These are phyloP conservation scores for Phaseolus lunatus DNA, from an alignment of 306 rosid genomes.

Conservation along the genomic window DNA sequence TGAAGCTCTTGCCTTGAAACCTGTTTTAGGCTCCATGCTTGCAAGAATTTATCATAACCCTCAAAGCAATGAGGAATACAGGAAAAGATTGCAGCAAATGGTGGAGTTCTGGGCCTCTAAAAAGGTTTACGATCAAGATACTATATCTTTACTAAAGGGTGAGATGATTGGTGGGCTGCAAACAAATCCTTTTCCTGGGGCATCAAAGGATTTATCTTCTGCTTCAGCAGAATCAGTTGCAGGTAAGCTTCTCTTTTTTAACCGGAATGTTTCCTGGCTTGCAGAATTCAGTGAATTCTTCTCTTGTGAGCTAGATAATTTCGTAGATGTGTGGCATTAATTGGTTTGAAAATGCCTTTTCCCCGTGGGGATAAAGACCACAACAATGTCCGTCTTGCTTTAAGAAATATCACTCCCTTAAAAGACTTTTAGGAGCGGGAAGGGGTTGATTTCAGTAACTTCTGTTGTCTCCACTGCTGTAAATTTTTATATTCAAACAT, in stretches of 20 bases:
- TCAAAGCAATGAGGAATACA: conserved; percentile 86
- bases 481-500: conserved; percentile 14
- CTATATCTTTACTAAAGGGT: conserved; percentile 69
- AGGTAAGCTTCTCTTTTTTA: conserved; percentile 55
- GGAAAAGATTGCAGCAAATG: conserved; percentile 82
- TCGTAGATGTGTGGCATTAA: conserved; percentile 20
- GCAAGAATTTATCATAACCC: conserved; percentile 93
- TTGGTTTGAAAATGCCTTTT: conserved; percentile 26
- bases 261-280: conserved; percentile 8
- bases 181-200: conserved; percentile 65
- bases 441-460: conserved; percentile 20
- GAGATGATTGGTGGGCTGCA: conserved; percentile 86
- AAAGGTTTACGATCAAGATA: conserved; percentile 77
- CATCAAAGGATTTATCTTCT: conserved; percentile 63
- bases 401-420: neutral
- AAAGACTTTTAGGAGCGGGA: conserved; percentile 7
- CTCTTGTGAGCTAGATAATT: neutral
- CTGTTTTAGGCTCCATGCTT: conserved; percentile 93
- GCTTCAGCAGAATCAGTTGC: conserved; percentile 65
- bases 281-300: conserved; percentile 23
- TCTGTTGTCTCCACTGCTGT: conserved; percentile 6
- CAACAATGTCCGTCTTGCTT: conserved; percentile 4
- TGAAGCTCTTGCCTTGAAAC: conserved; percentile 86
- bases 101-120: conserved; percentile 96
- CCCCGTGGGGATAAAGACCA: neutral